Base-by-base conservation (phyloP, 129 eudicot genomes). In the Smallanthus sonchifolius region DNA sequence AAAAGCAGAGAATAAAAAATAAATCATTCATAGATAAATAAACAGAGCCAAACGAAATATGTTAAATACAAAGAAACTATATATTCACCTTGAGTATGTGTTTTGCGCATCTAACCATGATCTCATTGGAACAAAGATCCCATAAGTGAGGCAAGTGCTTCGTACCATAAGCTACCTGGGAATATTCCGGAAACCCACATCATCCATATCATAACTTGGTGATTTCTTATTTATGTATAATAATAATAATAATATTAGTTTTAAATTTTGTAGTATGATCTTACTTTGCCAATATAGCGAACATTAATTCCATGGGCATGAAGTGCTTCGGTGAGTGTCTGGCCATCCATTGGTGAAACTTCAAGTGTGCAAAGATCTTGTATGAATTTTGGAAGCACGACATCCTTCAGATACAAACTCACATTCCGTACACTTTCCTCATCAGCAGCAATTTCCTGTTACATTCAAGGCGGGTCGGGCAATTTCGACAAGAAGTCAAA, bases 301-400 rank as follows among this genome's bases (percentile, higher is more conserved):
- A 94, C 79, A 75, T 94, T 94, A 55, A 94, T 87, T 67, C 99
- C 99, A 88, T 88, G 97, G n/a, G 99, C 96, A 83, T 94, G 99
- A n/a, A 94, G 87, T 63, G 97, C 99, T 70, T 94, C 99, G 65
- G 99, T 94, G 56, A 94, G 83, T 19, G 99, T 91, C 47, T 91
- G 99, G 24, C 99, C 99, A 67, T 94, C 99, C 99, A 94, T 94
- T 6, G 98, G 98, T 66, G 98, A 94, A 56, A 94, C 97, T 85
- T 94, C 98, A 59, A 94, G 97, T 11, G 96, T 78, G 85, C 93
- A 82, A 49, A 94, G 92, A 84, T 94, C 98, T 76, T 88, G 86
- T 20, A 83, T 76, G 74, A 94, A 90, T 74, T 94, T 94, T 9
- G 91, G 97, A 35, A 90, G 84, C 69, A 87, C 91, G 2, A 65